Percentiles rank a stretch among this genome's conserved stretches.
Evolutionary conservation across 257 asterid genomes (phyloP).

Genomic region (Solanum virginianum): DNA sequence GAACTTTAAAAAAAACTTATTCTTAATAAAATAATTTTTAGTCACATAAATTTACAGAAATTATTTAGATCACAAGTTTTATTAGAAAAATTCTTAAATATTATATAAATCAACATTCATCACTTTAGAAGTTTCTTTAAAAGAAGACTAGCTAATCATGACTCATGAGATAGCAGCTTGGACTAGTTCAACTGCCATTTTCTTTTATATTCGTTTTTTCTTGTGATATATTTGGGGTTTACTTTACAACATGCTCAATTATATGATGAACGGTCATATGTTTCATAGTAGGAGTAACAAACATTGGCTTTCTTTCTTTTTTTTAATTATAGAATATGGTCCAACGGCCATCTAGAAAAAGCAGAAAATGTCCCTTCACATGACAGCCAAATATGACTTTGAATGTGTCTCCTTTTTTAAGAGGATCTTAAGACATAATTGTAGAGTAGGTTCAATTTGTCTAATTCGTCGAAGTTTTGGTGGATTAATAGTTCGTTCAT

Average conservation of each 20-base stretch:
- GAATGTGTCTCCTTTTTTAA: not conserved
- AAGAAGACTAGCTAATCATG: not conserved
- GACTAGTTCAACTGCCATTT: not conserved
- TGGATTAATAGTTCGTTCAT: no score
- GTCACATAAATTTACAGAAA: no score
- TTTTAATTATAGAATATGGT: not conserved
- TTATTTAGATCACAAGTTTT: no score
- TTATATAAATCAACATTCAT: not conserved
- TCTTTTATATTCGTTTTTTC: not conserved
- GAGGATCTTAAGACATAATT: no score
- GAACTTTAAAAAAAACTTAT: no score
- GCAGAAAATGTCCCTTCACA: not conserved
- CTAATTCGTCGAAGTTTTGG: fast-evolving
- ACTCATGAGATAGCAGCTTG: not conserved
- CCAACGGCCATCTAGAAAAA: not conserved
- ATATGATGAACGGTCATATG: not conserved
- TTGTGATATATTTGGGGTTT: not conserved
- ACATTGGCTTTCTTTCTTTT: not conserved
- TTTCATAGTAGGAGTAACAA: not conserved
- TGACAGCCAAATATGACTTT: not conserved
- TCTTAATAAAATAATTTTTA: no score
- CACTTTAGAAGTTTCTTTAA: not conserved
- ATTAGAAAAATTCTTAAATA: no score
- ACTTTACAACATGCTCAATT: not conserved
- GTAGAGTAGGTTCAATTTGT: no score